Conservation (phyloP, 495 filamentous ascomycete genomes). For the Choiromyces venosus region DNA sequence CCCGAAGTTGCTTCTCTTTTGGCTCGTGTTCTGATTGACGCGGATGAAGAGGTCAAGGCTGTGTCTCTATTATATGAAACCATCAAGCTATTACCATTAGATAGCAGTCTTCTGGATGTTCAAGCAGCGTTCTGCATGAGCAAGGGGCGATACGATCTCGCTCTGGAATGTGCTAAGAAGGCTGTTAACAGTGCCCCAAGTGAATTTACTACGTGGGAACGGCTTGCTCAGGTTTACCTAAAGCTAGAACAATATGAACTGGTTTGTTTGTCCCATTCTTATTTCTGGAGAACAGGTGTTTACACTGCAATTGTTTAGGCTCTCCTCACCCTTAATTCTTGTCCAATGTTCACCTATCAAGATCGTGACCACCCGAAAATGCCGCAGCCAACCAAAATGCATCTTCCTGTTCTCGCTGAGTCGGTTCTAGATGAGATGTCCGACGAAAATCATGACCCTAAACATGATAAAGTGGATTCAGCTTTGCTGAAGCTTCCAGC, state of each 20-base stretch:
- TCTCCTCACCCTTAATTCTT: constrained; percentile 93
- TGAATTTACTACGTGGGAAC: constrained; percentile 95
- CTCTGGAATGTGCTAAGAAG: constrained; percentile 85
- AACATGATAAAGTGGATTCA: constrained; percentile 79
- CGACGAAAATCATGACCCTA: constrained; percentile 67
- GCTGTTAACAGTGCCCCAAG: constrained; percentile 91
- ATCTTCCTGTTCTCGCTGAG: constrained; percentile 79
- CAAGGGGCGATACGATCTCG: constrained; percentile 80
- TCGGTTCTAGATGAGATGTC: constrained; percentile 94
- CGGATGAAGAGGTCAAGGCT: constrained; percentile 92
- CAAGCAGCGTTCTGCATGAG: constrained; percentile 88
- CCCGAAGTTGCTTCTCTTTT: constrained; percentile 90
- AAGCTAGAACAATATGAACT: constrained; percentile 87
- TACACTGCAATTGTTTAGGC: constrained; percentile 49
- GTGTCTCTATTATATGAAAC: constrained; percentile 82
- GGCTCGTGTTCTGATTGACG: constrained; percentile 80
- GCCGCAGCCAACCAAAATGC: constrained; percentile 80
- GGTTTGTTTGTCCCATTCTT: constrained; percentile 8
- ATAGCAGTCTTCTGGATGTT: constrained; percentile 86
- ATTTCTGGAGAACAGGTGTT: not conserved
- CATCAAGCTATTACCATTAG: constrained; percentile 86
- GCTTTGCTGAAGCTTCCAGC: constrained; percentile 82
- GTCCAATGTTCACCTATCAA: constrained; percentile 99
- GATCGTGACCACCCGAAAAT: constrained; percentile 93
- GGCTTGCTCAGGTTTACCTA: constrained; percentile 87